Percentiles rank a stretch among this genome's conserved stretches.
These are phyloP conservation scores for Penicillium flavigenum DNA, from an alignment of 495 filamentous ascomycete genomes.

Conservation along the genomic window DNA sequence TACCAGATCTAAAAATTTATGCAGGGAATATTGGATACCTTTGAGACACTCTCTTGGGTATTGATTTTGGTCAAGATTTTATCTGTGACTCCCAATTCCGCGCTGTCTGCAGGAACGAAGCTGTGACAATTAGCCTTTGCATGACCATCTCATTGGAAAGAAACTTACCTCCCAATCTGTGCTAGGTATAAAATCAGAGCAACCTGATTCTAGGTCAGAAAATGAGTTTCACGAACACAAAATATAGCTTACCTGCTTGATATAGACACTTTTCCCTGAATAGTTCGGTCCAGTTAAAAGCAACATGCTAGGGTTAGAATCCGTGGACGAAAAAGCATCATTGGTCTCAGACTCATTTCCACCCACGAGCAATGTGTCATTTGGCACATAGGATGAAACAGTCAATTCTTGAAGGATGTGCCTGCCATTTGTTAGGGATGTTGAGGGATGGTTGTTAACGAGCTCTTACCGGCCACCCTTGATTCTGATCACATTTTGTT, in stretches of 20 bases:
- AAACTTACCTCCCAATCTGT: slow-evolving; percentile 70
- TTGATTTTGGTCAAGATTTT: slow-evolving; percentile 88
- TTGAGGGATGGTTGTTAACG: not conserved
- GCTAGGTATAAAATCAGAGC: slow-evolving; percentile 94
- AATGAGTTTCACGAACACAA: not conserved
- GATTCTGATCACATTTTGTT: slow-evolving; percentile 72
- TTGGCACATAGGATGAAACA: slow-evolving; percentile 82
- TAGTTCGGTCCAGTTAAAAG: slow-evolving; percentile 92
- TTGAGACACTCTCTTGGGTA: slow-evolving; percentile 82
- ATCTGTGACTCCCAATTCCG: slow-evolving; percentile 84
- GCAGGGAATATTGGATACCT: slow-evolving; percentile 30
- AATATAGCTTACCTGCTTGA: slow-evolving; percentile 65
- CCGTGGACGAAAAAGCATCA: not conserved
- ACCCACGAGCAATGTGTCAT: slow-evolving; percentile 70
- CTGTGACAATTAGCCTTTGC: slow-evolving; percentile 34
- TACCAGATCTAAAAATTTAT: not conserved
- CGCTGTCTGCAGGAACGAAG: slow-evolving; percentile 79
- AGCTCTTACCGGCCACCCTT: slow-evolving; percentile 66
- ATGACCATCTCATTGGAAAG: not conserved
- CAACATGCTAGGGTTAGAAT: slow-evolving; percentile 64
- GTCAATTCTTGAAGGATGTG: slow-evolving; percentile 89
- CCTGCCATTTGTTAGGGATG: slow-evolving; percentile 36
- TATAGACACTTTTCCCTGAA: slow-evolving; percentile 93
- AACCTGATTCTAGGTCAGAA: slow-evolving; percentile 34
- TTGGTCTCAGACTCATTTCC: slow-evolving; percentile 35